phyloP scores from a whole-genome alignment of 2,329 filamentous ascomycete genomes.

The Alternaria viburni region DNA sequence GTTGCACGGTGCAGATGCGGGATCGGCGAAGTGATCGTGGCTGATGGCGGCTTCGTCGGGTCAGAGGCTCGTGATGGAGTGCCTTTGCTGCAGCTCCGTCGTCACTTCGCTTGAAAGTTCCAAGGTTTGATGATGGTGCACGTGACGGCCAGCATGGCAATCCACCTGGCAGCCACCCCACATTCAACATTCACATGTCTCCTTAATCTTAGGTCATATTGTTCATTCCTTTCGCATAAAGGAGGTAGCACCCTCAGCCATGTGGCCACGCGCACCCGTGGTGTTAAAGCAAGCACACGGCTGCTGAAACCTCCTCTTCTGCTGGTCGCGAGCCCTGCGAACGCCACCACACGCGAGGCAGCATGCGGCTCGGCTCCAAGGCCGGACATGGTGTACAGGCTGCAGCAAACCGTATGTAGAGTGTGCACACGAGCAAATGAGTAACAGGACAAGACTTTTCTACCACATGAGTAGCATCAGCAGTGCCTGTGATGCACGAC shows the following conservation, averaged over 20 bases:
- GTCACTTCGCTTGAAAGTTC: constrained; percentile 34
- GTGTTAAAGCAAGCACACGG: constrained; percentile 1
- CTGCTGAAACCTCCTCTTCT: neutral
- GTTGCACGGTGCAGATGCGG: constrained; percentile 10
- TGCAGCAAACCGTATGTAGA: constrained; percentile 1
- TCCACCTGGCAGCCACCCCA: constrained; percentile 6
- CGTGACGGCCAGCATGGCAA: constrained; percentile 17
- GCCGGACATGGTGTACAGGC: neutral
- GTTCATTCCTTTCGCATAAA: constrained; percentile 28
- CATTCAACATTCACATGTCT: constrained; percentile 20
- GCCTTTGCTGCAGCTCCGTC: constrained; percentile 28
- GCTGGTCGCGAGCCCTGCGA: constrained; percentile 1
- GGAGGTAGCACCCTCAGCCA: constrained; percentile 16
- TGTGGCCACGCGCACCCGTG: constrained; percentile 11
- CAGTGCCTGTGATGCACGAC: neutral
- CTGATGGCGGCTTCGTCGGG: constrained; percentile 20
- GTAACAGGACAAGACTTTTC: neutral
- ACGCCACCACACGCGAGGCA: constrained; percentile 3
- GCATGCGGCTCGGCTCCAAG: constrained; percentile 15
- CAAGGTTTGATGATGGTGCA: constrained; percentile 16
- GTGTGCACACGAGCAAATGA: neutral
- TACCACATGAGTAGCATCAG: constrained; percentile 2
- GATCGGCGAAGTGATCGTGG: constrained; percentile 7
- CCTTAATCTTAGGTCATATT: constrained; percentile 29
- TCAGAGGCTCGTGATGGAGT: constrained; percentile 33